Percentiles rank a stretch among this genome's conserved stretches.
Conservation (phyloP, 169 alveolate genomes). For the Perkinsus marinus region DNA sequence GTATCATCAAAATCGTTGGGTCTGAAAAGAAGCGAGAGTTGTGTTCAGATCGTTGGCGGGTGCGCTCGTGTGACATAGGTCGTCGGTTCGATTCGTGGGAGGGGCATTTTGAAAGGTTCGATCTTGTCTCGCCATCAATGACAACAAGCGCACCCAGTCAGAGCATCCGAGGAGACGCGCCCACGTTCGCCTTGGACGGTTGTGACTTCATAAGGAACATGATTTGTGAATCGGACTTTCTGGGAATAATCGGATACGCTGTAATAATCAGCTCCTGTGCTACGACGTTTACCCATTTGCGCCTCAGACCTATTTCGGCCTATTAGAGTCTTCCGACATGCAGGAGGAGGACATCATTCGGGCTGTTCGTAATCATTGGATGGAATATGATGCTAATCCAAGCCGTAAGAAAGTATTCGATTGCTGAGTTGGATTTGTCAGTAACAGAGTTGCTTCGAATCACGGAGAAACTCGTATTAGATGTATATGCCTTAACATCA, state of each 20-base stretch:
- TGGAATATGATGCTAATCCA: not conserved
- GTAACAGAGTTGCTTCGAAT: too few relatives aligned
- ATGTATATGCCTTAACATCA: not conserved
- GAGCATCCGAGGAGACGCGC: not conserved
- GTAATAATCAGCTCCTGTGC: not conserved
- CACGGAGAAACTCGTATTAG: not conserved
- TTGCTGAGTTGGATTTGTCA: not conserved
- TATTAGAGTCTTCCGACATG: not conserved
- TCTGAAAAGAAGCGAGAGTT: not conserved
- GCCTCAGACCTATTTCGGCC: not conserved
- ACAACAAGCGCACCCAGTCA: not conserved
- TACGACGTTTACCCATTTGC: not conserved
- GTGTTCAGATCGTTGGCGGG: not conserved
- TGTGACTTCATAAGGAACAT: not conserved
- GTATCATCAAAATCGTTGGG: not conserved
- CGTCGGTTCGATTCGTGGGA: not conserved
- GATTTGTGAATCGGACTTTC: not conserved
- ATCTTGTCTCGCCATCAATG: too few relatives aligned
- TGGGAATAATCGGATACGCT: not conserved
- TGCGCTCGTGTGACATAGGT: not conserved
- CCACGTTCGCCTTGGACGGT: not conserved
- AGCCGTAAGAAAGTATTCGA: not conserved
- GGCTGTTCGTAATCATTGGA: not conserved
- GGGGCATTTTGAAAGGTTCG: too few relatives aligned
- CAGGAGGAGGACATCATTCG: not conserved